Evolutionary conservation across 2,329 filamentous ascomycete genomes (phyloP).

Genomic region (Sclerotinia subarctica): DNA sequence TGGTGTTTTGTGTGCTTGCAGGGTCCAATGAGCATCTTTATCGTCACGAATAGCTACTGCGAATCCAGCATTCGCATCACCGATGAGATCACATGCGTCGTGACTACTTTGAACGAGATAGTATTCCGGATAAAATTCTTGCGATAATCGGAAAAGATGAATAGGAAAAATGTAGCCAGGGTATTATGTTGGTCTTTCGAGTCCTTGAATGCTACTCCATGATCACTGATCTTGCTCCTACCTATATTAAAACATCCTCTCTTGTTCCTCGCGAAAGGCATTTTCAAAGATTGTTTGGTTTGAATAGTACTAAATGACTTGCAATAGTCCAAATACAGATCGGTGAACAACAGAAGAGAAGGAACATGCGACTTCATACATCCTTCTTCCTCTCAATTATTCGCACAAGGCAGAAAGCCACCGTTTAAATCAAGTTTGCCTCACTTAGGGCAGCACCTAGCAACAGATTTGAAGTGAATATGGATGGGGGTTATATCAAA

Average conservation of each 20-base stretch:
- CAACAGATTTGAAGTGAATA: too few relatives aligned
- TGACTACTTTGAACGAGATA: constrained; percentile 22
- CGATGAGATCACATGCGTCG: constrained; percentile 26
- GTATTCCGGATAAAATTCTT: constrained; percentile 20
- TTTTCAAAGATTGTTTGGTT: not conserved
- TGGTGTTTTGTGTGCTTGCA: constrained; percentile 19
- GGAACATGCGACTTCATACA: not conserved
- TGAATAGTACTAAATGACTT: not conserved
- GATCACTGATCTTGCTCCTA: not conserved
- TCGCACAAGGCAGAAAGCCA: not conserved
- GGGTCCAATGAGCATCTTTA: constrained; percentile 19
- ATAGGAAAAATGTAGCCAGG: constrained; percentile 20
- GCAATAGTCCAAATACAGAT: not conserved
- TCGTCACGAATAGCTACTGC: constrained; percentile 17
- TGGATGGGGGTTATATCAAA: too few relatives aligned
- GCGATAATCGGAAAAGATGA: constrained; percentile 22
- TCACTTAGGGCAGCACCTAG: not conserved
- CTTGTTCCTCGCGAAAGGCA: not conserved
- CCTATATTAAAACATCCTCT: not conserved
- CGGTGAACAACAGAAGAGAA: not conserved
- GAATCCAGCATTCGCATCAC: constrained; percentile 27
- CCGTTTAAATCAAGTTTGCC: too few relatives aligned
- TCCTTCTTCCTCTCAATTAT: too few relatives aligned
- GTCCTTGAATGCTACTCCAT: constrained; percentile 20
- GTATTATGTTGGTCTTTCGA: constrained; percentile 21